phyloP scores from a whole-genome alignment of 176 grass and related monocot genomes.

The Oryza brachyantha region DNA sequence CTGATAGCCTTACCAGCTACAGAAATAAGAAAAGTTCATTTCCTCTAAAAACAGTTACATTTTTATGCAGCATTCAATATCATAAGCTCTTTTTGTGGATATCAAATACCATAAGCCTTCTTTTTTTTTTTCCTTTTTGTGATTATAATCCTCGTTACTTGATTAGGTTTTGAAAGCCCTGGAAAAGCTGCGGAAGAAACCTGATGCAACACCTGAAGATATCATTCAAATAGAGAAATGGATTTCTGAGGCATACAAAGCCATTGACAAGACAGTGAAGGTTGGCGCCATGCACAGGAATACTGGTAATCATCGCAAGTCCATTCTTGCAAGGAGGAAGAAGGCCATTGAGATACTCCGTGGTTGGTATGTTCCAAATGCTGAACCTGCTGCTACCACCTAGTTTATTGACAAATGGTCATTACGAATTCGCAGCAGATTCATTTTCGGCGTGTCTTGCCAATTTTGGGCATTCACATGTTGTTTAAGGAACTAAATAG shows the following conservation, averaged over 20 bases:
- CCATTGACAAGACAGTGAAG: conserved; percentile 84
- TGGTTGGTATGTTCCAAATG: conserved; percentile 78
- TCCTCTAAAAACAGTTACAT: background rate
- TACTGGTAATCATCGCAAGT: conserved; percentile 78
- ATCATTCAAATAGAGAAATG: conserved; percentile 76
- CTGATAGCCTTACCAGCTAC: background rate
- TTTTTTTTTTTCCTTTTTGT: conserved; percentile 9
- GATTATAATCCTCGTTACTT: background rate
- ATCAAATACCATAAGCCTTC: background rate
- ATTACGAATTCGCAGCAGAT: conserved; percentile 12
- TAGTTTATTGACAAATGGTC: conserved; percentile 36
- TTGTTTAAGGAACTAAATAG: background rate
- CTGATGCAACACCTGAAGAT: conserved; percentile 72
- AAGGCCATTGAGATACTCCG: conserved; percentile 72
- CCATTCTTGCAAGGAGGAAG: conserved; percentile 78
- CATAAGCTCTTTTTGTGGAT: background rate
- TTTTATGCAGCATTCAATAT: background rate
- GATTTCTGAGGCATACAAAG: conserved; percentile 73
- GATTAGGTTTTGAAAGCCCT: conserved; percentile 70
- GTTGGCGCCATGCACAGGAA: conserved; percentile 88
- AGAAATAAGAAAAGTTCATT: background rate
- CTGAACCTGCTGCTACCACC: conserved; percentile 33
- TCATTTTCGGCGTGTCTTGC: conserved; percentile 22
- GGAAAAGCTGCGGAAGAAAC: conserved; percentile 78
- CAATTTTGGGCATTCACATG: conserved; percentile 37